Base-by-base conservation (phyloP, 2,329 filamentous ascomycete species). In the Dactylellina cionopaga region DNA sequence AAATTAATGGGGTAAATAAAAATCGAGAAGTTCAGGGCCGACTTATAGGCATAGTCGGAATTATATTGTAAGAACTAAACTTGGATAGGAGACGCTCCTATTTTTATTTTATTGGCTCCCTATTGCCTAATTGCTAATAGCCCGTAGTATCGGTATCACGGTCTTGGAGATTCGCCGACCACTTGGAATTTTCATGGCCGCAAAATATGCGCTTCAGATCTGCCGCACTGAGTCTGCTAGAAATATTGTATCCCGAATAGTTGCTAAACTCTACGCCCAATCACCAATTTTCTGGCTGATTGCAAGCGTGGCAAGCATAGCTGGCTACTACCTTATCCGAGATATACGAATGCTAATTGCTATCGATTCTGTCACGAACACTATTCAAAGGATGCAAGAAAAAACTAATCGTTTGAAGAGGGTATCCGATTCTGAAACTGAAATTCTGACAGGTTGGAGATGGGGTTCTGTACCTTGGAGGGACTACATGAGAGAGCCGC, bases 391-490 rank as follows among this genome's bases (percentile, higher is more conserved):
- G 10, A 52, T 63, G 10, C 22, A 25, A 11, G 33, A 33, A 33
- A 33, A 24, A 7, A 37, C 54, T 7, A 35, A 19, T 3, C 19
- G 11, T 7, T 31, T 52, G 17, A 37, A 54, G 4, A 31, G 33
- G 37, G 37, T 63, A 15, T 35, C 47, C 0, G 33, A 19, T 10
- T 63, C 46, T 1, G 59, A 63, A 17, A 25, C 24, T 6, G 19
- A 39, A 0, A 41, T 52, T 44, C 10, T 63, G 33, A 41, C 33
- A 1, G 31, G 59, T 11, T 63, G 46, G 46, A 39, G 44, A n/a
- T 62, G 58, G 58, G 44, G 52, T 7, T 29, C 31, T 2, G 29
- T 62, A 19, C 58, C 58, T 33, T 62, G 58, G 58, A 29, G 41
- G 24, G 46, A 52, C 13, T 7, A 37, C 10, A 52, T 43, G 25